These are phyloP conservation scores for Pichia rugopelliculosa DNA, from an alignment of 805 yeast genomes.

Conservation along the genomic window DNA sequence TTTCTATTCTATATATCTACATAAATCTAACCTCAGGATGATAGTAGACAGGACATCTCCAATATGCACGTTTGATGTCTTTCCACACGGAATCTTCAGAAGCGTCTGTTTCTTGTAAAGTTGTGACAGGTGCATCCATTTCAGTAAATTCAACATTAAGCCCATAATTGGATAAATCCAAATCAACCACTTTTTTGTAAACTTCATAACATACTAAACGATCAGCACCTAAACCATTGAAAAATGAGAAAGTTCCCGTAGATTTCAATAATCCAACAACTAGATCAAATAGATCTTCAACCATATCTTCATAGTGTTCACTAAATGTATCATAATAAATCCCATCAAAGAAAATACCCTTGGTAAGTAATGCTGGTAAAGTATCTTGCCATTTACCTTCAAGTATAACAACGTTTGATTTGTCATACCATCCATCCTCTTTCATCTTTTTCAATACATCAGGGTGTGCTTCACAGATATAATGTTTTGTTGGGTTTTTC, in stretches of 20 bases:
- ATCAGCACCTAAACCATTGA: conserved; percentile 86
- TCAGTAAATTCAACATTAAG: conserved; percentile 50
- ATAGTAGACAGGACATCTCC: conserved; percentile 62
- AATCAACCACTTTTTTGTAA: conserved; percentile 70
- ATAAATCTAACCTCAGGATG: conserved; percentile 54
- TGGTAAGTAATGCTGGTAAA: conserved; percentile 53
- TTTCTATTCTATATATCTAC: neutral
- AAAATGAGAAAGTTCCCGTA: conserved; percentile 79
- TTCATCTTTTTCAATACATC: conserved; percentile 68
- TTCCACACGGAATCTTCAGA: conserved; percentile 46
- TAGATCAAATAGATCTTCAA: conserved; percentile 65
- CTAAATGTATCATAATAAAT: conserved; percentile 91
- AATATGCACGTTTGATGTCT: conserved; percentile 53
- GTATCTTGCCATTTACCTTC: conserved; percentile 94
- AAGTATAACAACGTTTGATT: conserved; percentile 60
- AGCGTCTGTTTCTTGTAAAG: conserved; percentile 29
- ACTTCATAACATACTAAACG: conserved; percentile 73
- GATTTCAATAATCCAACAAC: conserved; percentile 79
- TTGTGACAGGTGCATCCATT: conserved; percentile 38
- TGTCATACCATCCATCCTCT: conserved; percentile 77
- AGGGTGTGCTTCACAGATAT: conserved; percentile 92
- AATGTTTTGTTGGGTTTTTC: conserved; percentile 57
- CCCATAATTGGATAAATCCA: conserved; percentile 78
- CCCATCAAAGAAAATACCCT: conserved; percentile 77
- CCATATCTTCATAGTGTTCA: conserved; percentile 85